Evolutionary conservation across 345 rosid genomes (phyloP).

Genomic region (Punica granatum): DNA sequence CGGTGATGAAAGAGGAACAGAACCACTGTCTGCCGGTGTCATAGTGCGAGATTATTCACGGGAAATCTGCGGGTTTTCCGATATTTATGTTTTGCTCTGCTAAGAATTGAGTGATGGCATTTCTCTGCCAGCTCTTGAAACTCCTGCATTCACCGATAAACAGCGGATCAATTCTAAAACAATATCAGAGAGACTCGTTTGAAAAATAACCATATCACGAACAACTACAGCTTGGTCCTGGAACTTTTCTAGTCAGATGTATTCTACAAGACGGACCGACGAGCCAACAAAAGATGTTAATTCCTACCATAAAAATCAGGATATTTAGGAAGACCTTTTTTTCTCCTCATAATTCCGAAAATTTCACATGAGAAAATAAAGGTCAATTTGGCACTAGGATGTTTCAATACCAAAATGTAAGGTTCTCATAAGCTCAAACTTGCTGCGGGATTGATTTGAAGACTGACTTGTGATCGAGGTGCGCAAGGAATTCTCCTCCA

Average conservation of each 20-base stretch:
- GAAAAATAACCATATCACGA: background rate
- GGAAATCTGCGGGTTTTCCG: slow-evolving; percentile 48
- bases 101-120: slow-evolving; percentile 54
- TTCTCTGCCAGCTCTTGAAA: slow-evolving; percentile 85
- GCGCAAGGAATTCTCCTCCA: slow-evolving; percentile 72
- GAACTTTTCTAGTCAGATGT: too few relatives aligned
- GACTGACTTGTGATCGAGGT: slow-evolving; percentile 84
- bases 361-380: too few relatives aligned
- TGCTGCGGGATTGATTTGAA: too few relatives aligned
- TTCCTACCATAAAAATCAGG: background rate
- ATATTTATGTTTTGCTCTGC: slow-evolving; percentile 44
- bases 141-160: slow-evolving; percentile 38
- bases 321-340: background rate
- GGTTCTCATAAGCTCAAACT: background rate
- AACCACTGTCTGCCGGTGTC: too few relatives aligned
- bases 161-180: background rate
- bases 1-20: too few relatives aligned
- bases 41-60: too few relatives aligned
- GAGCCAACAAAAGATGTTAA: too few relatives aligned
- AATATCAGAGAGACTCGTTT: background rate
- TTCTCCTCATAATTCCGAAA: too few relatives aligned
- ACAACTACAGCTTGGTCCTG: too few relatives aligned
- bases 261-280: too few relatives aligned
- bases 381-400: too few relatives aligned
- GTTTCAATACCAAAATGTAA: background rate